These are phyloP conservation scores for Teratosphaeria viscida DNA, from an alignment of 2,329 filamentous ascomycete species.

Conservation along the genomic window DNA sequence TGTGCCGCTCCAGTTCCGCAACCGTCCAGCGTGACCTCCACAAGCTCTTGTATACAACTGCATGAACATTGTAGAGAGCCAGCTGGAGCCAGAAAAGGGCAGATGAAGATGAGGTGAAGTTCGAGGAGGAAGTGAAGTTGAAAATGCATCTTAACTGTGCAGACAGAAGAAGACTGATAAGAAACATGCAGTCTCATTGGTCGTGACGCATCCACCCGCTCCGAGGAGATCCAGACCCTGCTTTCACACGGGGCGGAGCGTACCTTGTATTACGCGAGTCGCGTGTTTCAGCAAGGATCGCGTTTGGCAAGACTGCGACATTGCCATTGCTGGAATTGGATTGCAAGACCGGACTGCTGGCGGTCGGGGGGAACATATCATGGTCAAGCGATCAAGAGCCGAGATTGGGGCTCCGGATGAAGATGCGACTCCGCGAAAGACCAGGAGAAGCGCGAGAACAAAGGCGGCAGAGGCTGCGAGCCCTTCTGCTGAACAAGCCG, in stretches of 20 bases:
- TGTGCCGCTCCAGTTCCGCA: not conserved
- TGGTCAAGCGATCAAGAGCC: slow-evolving; percentile 15
- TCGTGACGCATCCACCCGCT: not conserved
- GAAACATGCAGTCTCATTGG: not conserved
- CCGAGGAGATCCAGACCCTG: not conserved
- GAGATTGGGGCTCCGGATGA: slow-evolving; percentile 11
- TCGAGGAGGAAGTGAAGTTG: not conserved
- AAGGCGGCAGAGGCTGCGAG: slow-evolving; percentile 3
- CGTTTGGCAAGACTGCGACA: not conserved
- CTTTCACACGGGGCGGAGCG: no score
- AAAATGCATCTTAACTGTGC: not conserved
- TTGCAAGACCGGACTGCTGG: not conserved
- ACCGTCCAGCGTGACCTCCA: not conserved
- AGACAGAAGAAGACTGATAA: not conserved
- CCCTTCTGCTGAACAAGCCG: slow-evolving; percentile 9
- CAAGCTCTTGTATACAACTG: not conserved
- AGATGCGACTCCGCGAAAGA: slow-evolving; percentile 17
- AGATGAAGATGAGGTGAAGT: not conserved
- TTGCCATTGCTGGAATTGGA: not conserved
- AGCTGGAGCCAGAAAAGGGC: not conserved
- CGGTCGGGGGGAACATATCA: not conserved
- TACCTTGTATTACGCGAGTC: not conserved
- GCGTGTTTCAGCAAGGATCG: not conserved
- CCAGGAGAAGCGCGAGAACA: slow-evolving; percentile 7
- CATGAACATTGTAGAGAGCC: not conserved